Base-by-base conservation (phyloP, 106 monocot species). In the Acanthochlamys bracteata region DNA sequence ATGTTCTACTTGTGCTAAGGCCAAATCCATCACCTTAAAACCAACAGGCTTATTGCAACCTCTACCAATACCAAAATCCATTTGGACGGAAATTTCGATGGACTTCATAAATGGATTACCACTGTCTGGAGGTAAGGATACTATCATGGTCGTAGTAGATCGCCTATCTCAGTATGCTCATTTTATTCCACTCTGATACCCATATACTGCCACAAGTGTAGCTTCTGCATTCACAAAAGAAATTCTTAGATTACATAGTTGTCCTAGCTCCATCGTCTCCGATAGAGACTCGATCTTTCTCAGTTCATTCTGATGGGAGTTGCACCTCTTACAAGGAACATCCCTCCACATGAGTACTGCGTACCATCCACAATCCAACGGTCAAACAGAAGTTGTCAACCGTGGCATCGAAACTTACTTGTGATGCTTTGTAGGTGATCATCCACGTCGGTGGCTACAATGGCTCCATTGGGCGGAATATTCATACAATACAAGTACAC, bases 21-120 rank as follows among this genome's bases (percentile, higher is more conserved):
- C 2, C 15, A 49, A 49, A 17, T 49, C 49, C 49, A 49, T 2
- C 17, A 14, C 49, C 15, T 49, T 49, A 49, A 49, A 49, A 49
- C 49, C 49, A 49, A 47, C 49, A 25, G 60, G 70, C 0, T n/a
- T 70, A 12, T 39, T 71, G 0, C 62, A 61, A 39, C 61, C 61
- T 1, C 52, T 71, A 11, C 61, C 61, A 11, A 39, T 71, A 13
- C 71, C 62, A 12, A n/a, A 15, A 4, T 7, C n/a, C n/a, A 54
- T 55, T 39, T 71, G 71, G 53, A 20, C 61, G n/a, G 43, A 53
- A 21, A 22, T 71, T 20, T 3, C 46, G 0, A 53, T 71, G 53
- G 71, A 63, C 41, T 71, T 63, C 16, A 63, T 71, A 16, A 15
- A 1, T 2, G 41, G 41, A 0, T n/a, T 63, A 9, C 39, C 71